A percentile compares a stretch with the other conserved stretches of the same genome.
Conservation (phyloP, 192 early-diverging fungal species). For the Entomortierella chlamydospora region DNA sequence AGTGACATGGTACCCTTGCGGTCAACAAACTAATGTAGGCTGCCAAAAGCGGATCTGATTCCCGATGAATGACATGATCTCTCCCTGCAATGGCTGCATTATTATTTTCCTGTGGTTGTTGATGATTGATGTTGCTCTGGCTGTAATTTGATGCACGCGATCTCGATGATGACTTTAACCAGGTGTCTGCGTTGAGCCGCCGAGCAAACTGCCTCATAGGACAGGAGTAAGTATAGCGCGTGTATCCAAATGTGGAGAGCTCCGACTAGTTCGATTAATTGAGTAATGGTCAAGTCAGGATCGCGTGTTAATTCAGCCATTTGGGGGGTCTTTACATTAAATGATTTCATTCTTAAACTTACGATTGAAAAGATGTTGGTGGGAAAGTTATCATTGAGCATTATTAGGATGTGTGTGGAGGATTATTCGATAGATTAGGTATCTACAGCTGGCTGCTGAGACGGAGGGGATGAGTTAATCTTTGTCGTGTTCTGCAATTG, state of each 20-base stretch:
- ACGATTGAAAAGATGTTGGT: constrained; percentile 51
- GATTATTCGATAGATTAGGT: background rate
- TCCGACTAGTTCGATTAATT: constrained; percentile 36
- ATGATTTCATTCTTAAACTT: background rate
- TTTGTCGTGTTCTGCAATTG: too few species aligned
- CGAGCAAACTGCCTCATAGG: constrained; percentile 28
- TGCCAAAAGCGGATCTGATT: constrained; percentile 36
- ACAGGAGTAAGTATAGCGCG: constrained; percentile 42
- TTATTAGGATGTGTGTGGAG: constrained; percentile 17
- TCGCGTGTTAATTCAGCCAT: too few species aligned
- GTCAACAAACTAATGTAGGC: constrained; percentile 36
- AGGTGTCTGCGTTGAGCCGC: constrained; percentile 27
- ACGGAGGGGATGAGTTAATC: too few species aligned
- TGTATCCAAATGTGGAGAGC: constrained; percentile 51
- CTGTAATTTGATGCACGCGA: constrained; percentile 11
- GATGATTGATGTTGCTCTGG: background rate
- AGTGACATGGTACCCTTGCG: constrained; percentile 45
- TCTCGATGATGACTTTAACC: constrained; percentile 13
- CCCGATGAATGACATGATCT: constrained; percentile 1
- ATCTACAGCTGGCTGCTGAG: background rate
- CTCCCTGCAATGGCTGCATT: background rate
- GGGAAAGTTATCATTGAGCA: constrained; percentile 45
- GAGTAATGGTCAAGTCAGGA: background rate
- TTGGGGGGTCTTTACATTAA: too few species aligned
- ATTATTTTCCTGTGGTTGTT: background rate